phyloP scores from a whole-genome alignment of 2,329 filamentous ascomycete species.

The Phoma sp. region DNA sequence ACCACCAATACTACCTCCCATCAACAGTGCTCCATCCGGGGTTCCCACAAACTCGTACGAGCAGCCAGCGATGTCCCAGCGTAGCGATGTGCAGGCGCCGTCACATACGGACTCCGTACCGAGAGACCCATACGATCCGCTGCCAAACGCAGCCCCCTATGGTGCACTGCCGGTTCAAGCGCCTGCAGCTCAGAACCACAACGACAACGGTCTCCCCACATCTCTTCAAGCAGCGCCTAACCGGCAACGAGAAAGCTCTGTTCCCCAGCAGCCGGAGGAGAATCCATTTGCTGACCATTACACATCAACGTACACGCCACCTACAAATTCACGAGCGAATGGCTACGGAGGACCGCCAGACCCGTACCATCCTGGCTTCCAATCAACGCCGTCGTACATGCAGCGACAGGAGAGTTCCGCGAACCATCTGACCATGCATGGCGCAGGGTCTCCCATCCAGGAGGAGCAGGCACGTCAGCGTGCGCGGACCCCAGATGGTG shows the following conservation, averaged over 20 bases:
- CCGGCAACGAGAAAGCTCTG: constrained; percentile 17
- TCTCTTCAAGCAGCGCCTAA: constrained; percentile 37
- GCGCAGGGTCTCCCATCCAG: constrained; percentile 35
- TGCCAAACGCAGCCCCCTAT: constrained; percentile 4
- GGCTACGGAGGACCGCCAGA: constrained; percentile 32
- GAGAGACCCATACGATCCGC: constrained; percentile 13
- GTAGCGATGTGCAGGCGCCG: constrained; percentile 19
- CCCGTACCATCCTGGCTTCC: constrained; percentile 44
- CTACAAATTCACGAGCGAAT: constrained; percentile 19
- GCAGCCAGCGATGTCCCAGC: constrained; percentile 15
- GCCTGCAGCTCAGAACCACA: constrained; percentile 22
- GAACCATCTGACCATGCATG: constrained; percentile 56
- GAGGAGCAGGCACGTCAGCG: constrained; percentile 38
- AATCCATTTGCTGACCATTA: constrained; percentile 54
- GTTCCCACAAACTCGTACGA: constrained; percentile 24
- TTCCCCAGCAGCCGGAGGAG: constrained; percentile 27
- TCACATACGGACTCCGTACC: constrained; percentile 9
- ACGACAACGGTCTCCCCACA: constrained; percentile 32
- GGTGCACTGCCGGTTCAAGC: constrained; percentile 5
- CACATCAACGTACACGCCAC: constrained; percentile 41
- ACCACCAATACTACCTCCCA: neutral
- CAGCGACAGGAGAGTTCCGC: constrained; percentile 52
- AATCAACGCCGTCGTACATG: constrained; percentile 52
- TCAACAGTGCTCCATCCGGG: constrained; percentile 19
- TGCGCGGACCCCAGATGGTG: constrained; percentile 36